Evolutionary conservation across 2,329 filamentous ascomycete species (phyloP), one percentile per base, ranked within the genome.

Genomic region (Colletotrichum nymphaeae): DNA sequence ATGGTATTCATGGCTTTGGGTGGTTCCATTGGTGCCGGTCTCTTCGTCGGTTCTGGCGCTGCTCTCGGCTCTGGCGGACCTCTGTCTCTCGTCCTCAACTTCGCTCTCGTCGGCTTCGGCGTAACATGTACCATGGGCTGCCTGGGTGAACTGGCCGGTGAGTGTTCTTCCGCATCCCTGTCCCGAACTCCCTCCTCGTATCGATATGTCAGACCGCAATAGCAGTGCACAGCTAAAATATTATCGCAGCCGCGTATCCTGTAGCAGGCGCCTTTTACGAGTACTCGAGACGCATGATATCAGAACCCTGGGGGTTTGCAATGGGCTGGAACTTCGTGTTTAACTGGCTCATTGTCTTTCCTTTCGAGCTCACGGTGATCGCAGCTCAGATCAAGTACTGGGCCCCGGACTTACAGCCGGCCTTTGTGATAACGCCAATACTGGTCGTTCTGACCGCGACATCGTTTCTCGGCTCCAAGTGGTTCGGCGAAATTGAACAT

Each of bases 401-500:
- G 81, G 73, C 76, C 11, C 63, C 75, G 0, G 64, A 68, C 28
- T 46, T 80, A 12, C 73, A 77, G 11, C 75, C 78, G 3, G 75
- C 75, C 8, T 76, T 73, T 22, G 77, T 85, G 22, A 81, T 84
- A 8, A 82, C 84, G 7, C 82, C 84, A 6, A 81, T 84, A 74
- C 79, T 87, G 52, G 75, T 82, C 28, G 78, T 80, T 4, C 78
- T 89, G 1, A 78, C 80, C 7, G 68, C 81, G 24, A 84, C 87
- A 64, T 84, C 86, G 65, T 78, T 86, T 32, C 86, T 86, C 58
- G 87, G 87, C 1, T 85, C 88, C 8, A 80, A 77, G 55, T 83
- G 83, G 74, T 87, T 83, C 73, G 85, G 78, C 74, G 86, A 84
- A 78, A 84, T 88, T 46, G 88, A 90, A 77, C 89, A 89, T 68